Percentiles rank a stretch among this genome's conserved stretches.
These are phyloP conservation scores for Cadophora gregata DNA, from an alignment of 2,329 filamentous ascomycete species.

Conservation along the genomic window DNA sequence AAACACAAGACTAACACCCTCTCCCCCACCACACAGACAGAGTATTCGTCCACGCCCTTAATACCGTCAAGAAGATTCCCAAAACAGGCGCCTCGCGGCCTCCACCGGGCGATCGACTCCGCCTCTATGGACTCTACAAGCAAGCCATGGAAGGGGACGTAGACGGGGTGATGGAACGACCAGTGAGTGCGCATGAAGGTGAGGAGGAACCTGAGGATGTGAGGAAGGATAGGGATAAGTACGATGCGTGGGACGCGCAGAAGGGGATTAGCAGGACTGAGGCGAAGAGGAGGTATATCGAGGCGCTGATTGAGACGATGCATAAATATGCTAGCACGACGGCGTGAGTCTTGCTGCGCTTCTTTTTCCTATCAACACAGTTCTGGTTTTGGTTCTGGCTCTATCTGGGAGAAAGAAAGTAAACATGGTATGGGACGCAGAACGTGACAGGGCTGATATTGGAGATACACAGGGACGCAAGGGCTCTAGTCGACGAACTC, in stretches of 20 bases:
- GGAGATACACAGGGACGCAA: conserved; percentile 65
- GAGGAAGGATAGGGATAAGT: conserved; percentile 68
- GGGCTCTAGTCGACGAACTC: conserved; percentile 89
- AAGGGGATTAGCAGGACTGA: conserved; percentile 84
- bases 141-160: conserved; percentile 99
- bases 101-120: conserved; percentile 81
- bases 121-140: conserved; percentile 97
- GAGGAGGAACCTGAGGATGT: conserved; percentile 55
- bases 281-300: conserved; percentile 92
- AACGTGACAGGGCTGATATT: conserved; percentile 23
- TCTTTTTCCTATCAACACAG: neutral
- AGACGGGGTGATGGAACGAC: conserved; percentile 89
- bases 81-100: conserved; percentile 91
- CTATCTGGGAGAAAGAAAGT: neutral
- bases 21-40: conserved; percentile 66
- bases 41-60: conserved; percentile 98
- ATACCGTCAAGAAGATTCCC: conserved; percentile 96
- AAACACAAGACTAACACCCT: neutral
- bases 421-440: neutral
- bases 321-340: conserved; percentile 89
- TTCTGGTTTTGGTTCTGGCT: neutral
- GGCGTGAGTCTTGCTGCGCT: conserved; percentile 56
- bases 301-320: conserved; percentile 95
- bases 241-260: conserved; percentile 95
- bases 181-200: conserved; percentile 63